phyloP scores from a whole-genome alignment of 73 alveolate species.

The Paramecium caudatum region DNA sequence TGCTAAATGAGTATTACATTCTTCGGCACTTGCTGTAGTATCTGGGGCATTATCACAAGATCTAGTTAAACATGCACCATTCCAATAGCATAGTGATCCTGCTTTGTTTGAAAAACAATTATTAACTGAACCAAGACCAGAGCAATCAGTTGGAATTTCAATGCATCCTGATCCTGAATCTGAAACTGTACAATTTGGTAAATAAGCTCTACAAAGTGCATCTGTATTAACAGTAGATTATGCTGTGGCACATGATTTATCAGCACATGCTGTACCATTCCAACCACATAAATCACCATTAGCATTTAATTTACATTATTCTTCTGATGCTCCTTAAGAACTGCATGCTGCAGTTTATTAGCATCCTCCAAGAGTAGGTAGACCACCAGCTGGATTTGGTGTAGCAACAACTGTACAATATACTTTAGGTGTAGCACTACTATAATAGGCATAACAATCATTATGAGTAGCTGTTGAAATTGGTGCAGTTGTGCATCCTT shows the following conservation, averaged over 20 bases:
- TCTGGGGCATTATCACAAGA: conserved; percentile 42
- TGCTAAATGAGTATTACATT: neutral
- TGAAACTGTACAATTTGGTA: conserved; percentile 19
- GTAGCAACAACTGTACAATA: neutral
- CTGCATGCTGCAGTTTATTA: neutral
- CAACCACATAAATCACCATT: neutral
- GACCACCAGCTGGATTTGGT: neutral
- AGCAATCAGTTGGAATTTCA: neutral
- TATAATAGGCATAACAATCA: neutral
- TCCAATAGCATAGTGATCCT: neutral
- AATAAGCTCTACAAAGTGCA: conserved; percentile 25
- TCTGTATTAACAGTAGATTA: neutral
- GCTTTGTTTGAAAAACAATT: neutral
- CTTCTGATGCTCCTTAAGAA: neutral
- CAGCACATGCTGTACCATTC: neutral
- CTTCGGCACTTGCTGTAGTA: neutral
- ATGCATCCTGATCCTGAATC: conserved; percentile 15
- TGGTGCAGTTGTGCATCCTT: neutral
- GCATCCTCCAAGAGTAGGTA: neutral
- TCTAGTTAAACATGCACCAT: neutral
- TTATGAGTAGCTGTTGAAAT: neutral
- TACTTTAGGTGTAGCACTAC: neutral
- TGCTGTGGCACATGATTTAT: conserved; percentile 21
- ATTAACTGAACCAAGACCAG: neutral
- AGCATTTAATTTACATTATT: neutral